phyloP scores from a whole-genome alignment of 192 early-diverging fungal species.

The Coemansia sp. region DNA sequence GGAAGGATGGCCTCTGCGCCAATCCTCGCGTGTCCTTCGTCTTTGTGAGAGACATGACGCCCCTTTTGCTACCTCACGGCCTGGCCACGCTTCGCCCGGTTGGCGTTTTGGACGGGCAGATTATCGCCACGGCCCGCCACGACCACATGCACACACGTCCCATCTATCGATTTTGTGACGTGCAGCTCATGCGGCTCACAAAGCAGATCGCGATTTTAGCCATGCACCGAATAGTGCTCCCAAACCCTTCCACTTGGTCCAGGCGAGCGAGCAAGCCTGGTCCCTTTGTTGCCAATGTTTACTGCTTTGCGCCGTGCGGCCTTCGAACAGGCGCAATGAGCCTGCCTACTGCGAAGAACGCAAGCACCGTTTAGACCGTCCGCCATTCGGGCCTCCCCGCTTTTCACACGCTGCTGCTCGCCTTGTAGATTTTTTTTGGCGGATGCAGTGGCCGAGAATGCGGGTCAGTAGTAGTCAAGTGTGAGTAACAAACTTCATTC shows the following conservation, averaged over 20 bases:
- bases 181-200: neutral
- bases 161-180: neutral
- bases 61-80: neutral
- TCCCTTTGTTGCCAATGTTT: neutral
- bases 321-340: neutral
- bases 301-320: neutral
- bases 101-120: neutral
- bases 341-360: neutral
- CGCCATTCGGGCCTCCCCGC: neutral
- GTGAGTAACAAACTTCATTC: conserved; percentile 7
- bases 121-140: neutral
- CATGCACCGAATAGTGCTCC: neutral
- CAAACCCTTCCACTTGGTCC: neutral
- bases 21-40: neutral
- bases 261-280: neutral
- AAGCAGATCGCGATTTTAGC: neutral
- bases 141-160: neutral
- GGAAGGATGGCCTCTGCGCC: neutral
- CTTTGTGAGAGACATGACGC: neutral
- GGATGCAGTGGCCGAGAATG: neutral
- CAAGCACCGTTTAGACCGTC: neutral
- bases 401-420: neutral
- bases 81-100: neutral
- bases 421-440: neutral
- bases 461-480: neutral